Base-by-base conservation (phyloP, 345 rosid species). In the Ailanthus altissimus region DNA sequence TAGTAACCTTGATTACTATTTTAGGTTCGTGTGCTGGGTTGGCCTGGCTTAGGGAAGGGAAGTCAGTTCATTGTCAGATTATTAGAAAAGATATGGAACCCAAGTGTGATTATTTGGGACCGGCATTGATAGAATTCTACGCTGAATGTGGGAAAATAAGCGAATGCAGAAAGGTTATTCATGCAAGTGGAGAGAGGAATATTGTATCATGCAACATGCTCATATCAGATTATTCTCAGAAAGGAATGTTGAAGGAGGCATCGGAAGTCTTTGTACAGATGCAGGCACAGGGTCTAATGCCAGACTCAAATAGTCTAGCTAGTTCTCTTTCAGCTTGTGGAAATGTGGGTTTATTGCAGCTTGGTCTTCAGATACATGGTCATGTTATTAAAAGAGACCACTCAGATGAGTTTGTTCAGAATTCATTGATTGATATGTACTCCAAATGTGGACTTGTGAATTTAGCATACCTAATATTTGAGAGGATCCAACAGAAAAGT, bases 351-450 rank as follows among this genome's bases (percentile, higher is more conserved):
- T 83, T 78, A 61, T 69, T 86, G 56, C 80, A 49, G 69, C 81
- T 88, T 57, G 99, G 99, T 54, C 75, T 74, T 79, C 93, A 91
- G 84, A 86, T 93, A 70, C 99, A 95, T 63, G 89, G 89, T 73
- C 83, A 85, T 77, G 82, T 85, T 65, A 67, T 83, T 54, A 84
- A 85, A 81, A 83, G 67, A 15, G 72, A 76, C 54, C 46, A 80
- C 72, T 75, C 67, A 18, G 85, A 85, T 59, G 93, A 92, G 70
- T 90, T 85, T 84, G 88, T 90, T 69, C 84, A 73, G 62, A 90
- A 85, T 85, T 75, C 91, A 0, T 63, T 90, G 28, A 82, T 90
- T 57, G 86, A 88, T 42, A 87, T 92, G 97, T 92, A 89, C 75
- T 83, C 88, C 6, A 90, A 90, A 76, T 84, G 90, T 54, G 90